Base-by-base conservation (phyloP, 805 yeast genomes). In the Saturnispora quitensis region DNA sequence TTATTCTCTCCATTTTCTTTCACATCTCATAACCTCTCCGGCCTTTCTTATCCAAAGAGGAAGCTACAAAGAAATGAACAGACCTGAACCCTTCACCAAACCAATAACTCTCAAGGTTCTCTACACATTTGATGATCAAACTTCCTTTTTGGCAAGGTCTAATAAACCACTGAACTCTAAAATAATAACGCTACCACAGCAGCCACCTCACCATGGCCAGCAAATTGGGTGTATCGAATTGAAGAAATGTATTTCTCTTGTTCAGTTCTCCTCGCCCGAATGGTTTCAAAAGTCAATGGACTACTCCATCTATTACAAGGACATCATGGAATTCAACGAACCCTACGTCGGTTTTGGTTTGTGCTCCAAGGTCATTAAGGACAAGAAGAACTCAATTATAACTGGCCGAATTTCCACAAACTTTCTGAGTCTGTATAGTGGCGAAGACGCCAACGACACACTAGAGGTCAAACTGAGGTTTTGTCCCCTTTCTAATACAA, bases 321-420 rank as follows among this genome's bases (percentile, higher is more conserved):
- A 81, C 66, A 60, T 78, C 60, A 59, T 78, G 50, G 70, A 81
- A 64, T 70, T 75, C 65, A 68, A 78, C 69, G 71, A 80, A 70
- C 69, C 82, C 60, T 65, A 74, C 63, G 74, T 70, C 60, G 77
- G 76, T 4, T 73, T 67, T 52, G 78, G 78, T 1, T 56, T 73
- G 27, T 67, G 68, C 15, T 70, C 75, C 3, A 66, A 63, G 40
- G 50, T 73, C 1, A 40, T 55, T 13, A 53, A 50, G 25, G 60
- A 59, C 3, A 58, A 59, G 40, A 56, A 58, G 22, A 53, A 59
- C 7, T 68, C 74, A 5, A 72, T 82, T 5, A 78, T 84, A 12
- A 73, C 75, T 3, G 77, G 77, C 3, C 58, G 84, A 51, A 80
- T 81, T 35, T 80, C 84, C 57, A 78, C 78, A 51, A 81, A 76